A percentile compares a stretch with the other conserved stretches of the same genome.
Evolutionary conservation across 2,329 filamentous ascomycete species (phyloP).

Genomic region (Nakataea oryzae): DNA sequence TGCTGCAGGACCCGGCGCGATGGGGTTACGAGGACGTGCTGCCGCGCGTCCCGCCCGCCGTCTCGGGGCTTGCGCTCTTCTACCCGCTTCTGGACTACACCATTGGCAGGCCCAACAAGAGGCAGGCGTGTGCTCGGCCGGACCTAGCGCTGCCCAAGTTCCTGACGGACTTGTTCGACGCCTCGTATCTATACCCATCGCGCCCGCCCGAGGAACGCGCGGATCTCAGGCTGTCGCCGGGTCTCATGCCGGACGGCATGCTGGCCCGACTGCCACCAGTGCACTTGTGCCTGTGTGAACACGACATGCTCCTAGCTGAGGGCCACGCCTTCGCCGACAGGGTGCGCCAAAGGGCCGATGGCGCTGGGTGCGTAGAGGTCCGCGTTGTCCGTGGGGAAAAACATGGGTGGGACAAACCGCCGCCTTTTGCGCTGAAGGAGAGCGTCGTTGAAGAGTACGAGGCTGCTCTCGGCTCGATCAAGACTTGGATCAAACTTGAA

Average conservation of each 20-base stretch:
- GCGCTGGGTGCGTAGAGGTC: conserved; percentile 21
- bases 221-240: conserved; percentile 46
- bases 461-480: conserved; percentile 29
- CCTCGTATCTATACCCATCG: conserved; percentile 47
- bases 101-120: conserved; percentile 42
- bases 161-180: conserved; percentile 53
- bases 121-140: conserved; percentile 39
- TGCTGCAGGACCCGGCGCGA: conserved; percentile 30
- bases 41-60: conserved; percentile 28
- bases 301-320: conserved; percentile 20
- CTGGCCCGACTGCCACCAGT: conserved; percentile 13
- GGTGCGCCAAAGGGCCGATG: conserved; percentile 7
- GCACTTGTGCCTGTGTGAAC: conserved; percentile 17
- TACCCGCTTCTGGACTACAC: conserved; percentile 56
- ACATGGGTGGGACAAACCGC: conserved; percentile 38
- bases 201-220: conserved; percentile 31
- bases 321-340: conserved; percentile 10
- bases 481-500: conserved; percentile 21
- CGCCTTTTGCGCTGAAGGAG: conserved; percentile 30
- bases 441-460: conserved; percentile 34
- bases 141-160: conserved; percentile 47
- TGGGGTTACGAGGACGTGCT: conserved; percentile 22
- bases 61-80: conserved; percentile 46
- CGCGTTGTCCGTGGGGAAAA: conserved; percentile 34
- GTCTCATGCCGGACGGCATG: conserved; percentile 16